phyloP scores from a whole-genome alignment of 176 grass and related monocot genomes.

The Aegilops bicornis region DNA sequence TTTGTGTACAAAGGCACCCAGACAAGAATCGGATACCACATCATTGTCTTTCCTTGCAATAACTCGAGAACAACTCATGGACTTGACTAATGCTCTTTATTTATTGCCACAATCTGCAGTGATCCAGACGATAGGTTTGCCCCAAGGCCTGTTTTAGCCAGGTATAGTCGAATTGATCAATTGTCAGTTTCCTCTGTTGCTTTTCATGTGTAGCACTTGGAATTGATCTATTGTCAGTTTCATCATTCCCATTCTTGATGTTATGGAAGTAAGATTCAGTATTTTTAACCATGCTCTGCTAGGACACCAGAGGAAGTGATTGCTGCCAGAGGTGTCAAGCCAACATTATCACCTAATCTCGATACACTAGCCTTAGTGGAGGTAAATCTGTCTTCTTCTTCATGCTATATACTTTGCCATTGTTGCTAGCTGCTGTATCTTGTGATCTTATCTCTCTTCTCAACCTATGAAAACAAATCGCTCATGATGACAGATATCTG shows the following conservation, averaged over 20 bases:
- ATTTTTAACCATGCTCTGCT: slow-evolving; percentile 14
- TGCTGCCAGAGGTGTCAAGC: slow-evolving; percentile 90
- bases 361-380: slow-evolving; percentile 82
- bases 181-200: neutral
- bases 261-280: slow-evolving; percentile 21
- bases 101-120: slow-evolving; percentile 50
- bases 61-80: neutral
- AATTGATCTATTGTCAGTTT: neutral
- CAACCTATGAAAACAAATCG: neutral
- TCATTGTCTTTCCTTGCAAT: slow-evolving; percentile 19
- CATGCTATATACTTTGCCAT: neutral
- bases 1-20: slow-evolving; percentile 95
- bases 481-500: slow-evolving; percentile 3
- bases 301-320: slow-evolving; percentile 94
- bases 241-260: slow-evolving; percentile 16
- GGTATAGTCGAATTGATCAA: slow-evolving; percentile 32
- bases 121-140: slow-evolving; percentile 78
- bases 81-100: slow-evolving; percentile 17
- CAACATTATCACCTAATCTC: slow-evolving; percentile 83
- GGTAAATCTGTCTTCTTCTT: slow-evolving; percentile 43
- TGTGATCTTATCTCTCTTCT: neutral
- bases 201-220: neutral
- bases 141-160: slow-evolving; percentile 85
- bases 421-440: neutral
- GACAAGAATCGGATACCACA: slow-evolving; percentile 36